Conservation (phyloP, 1,139 yeast genomes). For the Pichia kudriavzevii region DNA sequence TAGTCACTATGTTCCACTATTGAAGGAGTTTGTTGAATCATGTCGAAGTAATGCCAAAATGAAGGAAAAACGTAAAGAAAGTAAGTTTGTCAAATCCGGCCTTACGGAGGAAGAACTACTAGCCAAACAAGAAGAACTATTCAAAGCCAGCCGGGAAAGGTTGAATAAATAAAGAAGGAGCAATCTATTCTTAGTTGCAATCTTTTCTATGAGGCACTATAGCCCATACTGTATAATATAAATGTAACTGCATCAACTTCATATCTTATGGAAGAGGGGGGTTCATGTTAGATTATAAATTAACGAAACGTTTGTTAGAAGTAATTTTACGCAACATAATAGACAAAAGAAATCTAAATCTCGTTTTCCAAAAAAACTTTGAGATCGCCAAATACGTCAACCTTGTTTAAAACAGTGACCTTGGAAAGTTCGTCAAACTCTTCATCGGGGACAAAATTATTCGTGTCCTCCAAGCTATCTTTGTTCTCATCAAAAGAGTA, state of each 20-base stretch:
- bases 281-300: too few relatives aligned
- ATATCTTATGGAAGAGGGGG: too few relatives aligned
- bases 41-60: constrained; percentile 85
- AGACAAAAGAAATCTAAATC: too few relatives aligned
- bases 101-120: constrained; percentile 85
- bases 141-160: constrained; percentile 79
- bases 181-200: constrained; percentile 12
- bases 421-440: constrained; percentile 30
- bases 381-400: constrained; percentile 34
- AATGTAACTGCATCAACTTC: too few relatives aligned
- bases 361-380: constrained; percentile 3
- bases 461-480: not conserved
- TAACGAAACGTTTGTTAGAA: too few relatives aligned
- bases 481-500: constrained; percentile 7
- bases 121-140: constrained; percentile 86
- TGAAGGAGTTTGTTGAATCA: constrained; percentile 41
- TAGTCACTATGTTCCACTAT: constrained; percentile 72
- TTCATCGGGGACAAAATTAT: constrained; percentile 32
- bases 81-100: constrained; percentile 90
- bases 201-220: not conserved
- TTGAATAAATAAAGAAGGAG: constrained; percentile 38
- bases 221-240: too few relatives aligned
- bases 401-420: constrained; percentile 44
- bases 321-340: too few relatives aligned
- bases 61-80: constrained; percentile 75